These are phyloP conservation scores for Boletus albobrunnescens DNA, from an alignment of 1,284 basidiomycete species.

Conservation along the genomic window DNA sequence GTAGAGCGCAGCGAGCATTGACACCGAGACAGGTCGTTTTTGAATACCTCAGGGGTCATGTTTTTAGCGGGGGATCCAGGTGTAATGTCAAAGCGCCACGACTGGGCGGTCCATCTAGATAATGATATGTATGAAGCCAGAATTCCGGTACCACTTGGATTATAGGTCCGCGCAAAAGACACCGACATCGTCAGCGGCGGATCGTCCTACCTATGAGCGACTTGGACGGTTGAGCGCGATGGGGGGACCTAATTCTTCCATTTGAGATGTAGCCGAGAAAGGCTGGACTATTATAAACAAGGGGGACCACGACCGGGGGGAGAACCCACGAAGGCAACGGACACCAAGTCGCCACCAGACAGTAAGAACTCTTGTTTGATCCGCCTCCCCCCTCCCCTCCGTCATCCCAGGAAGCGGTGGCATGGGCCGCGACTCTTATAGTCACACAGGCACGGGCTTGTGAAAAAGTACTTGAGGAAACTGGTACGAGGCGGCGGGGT, in stretches of 20 bases:
- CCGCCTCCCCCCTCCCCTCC: too few species aligned
- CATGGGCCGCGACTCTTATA: constrained; percentile 10
- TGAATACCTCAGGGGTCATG: neutral
- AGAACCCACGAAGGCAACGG: constrained; percentile 17
- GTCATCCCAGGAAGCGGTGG: constrained; percentile 16
- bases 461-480: constrained; percentile 1
- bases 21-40: neutral
- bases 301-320: constrained; percentile 12
- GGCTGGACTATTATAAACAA: too few species aligned
- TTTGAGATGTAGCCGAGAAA: neutral
- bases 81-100: constrained; percentile 1
- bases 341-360: constrained; percentile 16
- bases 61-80: neutral
- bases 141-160: neutral
- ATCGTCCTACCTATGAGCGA: constrained; percentile 10
- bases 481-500: constrained; percentile 4
- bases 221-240: neutral
- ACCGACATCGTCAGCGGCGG: constrained; percentile 12
- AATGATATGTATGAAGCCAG: too few species aligned
- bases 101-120: neutral
- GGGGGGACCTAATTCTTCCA: neutral
- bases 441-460: constrained; percentile 10
- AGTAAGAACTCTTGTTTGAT: too few species aligned
- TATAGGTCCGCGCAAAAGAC: neutral
- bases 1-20: neutral